Percentiles rank a stretch among this genome's conserved stretches.
These are phyloP conservation scores for Penicillium canescens DNA, from an alignment of 495 filamentous ascomycete species.

Conservation along the genomic window DNA sequence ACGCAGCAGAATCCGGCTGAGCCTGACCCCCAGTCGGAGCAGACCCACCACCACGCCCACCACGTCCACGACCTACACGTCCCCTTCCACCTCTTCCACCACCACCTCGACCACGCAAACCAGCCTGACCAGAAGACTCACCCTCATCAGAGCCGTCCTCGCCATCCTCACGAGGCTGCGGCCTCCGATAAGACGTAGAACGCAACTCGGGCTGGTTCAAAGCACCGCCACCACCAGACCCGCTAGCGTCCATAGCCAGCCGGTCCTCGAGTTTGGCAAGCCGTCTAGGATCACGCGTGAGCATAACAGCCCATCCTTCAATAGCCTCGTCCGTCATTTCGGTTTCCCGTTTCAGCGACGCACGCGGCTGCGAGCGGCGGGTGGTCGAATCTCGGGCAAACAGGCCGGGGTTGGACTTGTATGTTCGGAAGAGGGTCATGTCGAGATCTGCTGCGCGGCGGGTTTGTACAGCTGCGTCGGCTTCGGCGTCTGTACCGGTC, in stretches of 20 bases:
- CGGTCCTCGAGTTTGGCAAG: constrained; percentile 64
- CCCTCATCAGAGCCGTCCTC: constrained; percentile 28
- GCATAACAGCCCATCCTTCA: constrained; percentile 91
- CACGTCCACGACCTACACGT: constrained; percentile 53
- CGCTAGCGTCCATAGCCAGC: constrained; percentile 59
- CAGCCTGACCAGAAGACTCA: constrained; percentile 40
- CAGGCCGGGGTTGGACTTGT: constrained; percentile 56
- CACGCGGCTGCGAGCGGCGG: constrained; percentile 60
- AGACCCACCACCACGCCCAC: constrained; percentile 52
- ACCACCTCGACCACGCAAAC: constrained; percentile 52
- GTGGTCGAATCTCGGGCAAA: constrained; percentile 72
- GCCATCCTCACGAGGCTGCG: constrained; percentile 29
- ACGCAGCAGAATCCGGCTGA: constrained; percentile 60
- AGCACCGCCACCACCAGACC: constrained; percentile 18
- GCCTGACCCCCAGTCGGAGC: constrained; percentile 26
- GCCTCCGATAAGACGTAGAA: constrained; percentile 57
- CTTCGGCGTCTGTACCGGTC: constrained; percentile 39
- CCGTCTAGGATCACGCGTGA: constrained; percentile 66
- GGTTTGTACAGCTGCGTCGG: constrained; percentile 35
- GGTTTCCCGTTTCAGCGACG: constrained; percentile 69
- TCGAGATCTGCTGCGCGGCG: constrained; percentile 34
- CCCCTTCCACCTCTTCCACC: constrained; percentile 48
- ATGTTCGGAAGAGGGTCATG: constrained; percentile 64
- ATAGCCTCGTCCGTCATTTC: constrained; percentile 92
- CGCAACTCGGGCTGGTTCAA: constrained; percentile 58